phyloP scores from a whole-genome alignment of 176 grass and related monocot genomes.

The Cenchrus fungigraminus region DNA sequence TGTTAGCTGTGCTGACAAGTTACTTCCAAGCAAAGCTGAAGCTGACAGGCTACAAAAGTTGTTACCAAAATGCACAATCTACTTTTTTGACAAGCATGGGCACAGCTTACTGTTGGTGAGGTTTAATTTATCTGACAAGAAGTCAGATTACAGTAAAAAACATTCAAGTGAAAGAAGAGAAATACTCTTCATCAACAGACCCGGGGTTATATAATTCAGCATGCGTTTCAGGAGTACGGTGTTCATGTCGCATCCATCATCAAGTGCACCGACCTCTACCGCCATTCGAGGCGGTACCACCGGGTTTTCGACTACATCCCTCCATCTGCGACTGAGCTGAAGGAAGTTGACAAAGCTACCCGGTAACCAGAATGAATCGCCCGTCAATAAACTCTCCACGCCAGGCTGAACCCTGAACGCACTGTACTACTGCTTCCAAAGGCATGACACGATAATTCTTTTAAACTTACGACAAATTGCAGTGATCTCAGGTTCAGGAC shows the following conservation, averaged over 20 bases:
- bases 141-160: not conserved
- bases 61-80: constrained; percentile 56
- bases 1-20: constrained; percentile 57
- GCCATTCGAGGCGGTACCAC: constrained; percentile 50
- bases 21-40: constrained; percentile 78
- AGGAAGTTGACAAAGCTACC: constrained; percentile 51
- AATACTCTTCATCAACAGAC: not conserved
- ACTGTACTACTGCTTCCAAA: not conserved
- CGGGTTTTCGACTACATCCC: constrained; percentile 67
- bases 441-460: not conserved
- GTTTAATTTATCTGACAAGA: not conserved
- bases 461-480: not conserved
- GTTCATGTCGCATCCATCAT: constrained; percentile 72
- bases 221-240: constrained; percentile 58
- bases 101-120: constrained; percentile 72
- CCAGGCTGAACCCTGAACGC: not conserved
- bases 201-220: not conserved
- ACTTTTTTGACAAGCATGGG: constrained; percentile 69
- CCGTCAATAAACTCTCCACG: not conserved
- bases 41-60: constrained; percentile 59
- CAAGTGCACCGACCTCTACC: constrained; percentile 61
- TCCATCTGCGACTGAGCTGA: constrained; percentile 54
- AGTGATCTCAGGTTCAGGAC: constrained; percentile 54
- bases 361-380: constrained; percentile 41
- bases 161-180: not conserved